Evolutionary conservation across 305 asterid genomes (phyloP).

Genomic region (Plantago rigida): DNA sequence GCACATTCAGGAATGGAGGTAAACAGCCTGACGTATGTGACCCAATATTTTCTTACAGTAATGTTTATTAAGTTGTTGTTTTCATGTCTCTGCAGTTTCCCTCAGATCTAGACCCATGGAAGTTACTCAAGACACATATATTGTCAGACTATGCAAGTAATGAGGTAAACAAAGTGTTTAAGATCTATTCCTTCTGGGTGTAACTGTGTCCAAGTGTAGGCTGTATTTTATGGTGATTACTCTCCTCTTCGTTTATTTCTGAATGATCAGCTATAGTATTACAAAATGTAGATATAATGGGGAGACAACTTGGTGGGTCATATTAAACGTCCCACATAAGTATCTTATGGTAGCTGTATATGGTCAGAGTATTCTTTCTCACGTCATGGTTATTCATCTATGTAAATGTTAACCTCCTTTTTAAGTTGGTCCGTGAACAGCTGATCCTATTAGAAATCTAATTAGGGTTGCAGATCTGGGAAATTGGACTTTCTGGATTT

Average conservation of each 20-base stretch:
- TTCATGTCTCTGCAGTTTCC: slow-evolving; percentile 60
- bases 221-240: slow-evolving; percentile 6
- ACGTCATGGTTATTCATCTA: neutral
- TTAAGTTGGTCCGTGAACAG: slow-evolving; percentile 5
- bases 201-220: neutral
- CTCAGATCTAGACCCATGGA: slow-evolving; percentile 85
- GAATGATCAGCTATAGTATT: no score
- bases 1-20: slow-evolving; percentile 87
- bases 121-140: slow-evolving; percentile 62
- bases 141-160: slow-evolving; percentile 69
- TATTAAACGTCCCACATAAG: neutral
- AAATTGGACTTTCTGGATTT: neutral
- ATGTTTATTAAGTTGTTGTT: slow-evolving; percentile 27
- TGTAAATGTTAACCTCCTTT: slow-evolving; percentile 5
- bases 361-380: neutral
- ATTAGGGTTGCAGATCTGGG: slow-evolving; percentile 8
- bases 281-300: no score
- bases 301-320: no score
- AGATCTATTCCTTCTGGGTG: neutral
- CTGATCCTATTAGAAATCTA: neutral
- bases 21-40: slow-evolving; percentile 27
- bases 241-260: neutral
- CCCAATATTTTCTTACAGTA: slow-evolving; percentile 26
- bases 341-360: neutral
- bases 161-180: slow-evolving; percentile 49